A percentile compares a stretch with the other conserved stretches of the same genome.
These are phyloP conservation scores for Ceratocystiopsis minuta DNA, from an alignment of 2,329 filamentous ascomycete genomes.

Conservation along the genomic window DNA sequence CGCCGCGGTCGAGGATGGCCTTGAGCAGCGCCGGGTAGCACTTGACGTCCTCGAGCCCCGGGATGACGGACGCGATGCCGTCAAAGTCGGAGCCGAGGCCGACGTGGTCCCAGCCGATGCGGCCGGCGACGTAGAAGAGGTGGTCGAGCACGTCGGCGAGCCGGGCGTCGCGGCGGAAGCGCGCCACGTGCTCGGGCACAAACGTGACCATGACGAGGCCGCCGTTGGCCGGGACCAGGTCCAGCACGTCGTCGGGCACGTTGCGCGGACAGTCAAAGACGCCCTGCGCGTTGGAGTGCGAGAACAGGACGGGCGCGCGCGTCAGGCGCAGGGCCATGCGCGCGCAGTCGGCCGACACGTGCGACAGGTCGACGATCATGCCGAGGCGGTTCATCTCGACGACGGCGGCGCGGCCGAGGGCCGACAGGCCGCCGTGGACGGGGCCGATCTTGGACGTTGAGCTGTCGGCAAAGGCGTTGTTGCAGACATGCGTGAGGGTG, in stretches of 20 bases:
- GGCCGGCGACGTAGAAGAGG: slow-evolving; percentile 66
- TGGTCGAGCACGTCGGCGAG: slow-evolving; percentile 52
- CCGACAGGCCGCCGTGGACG: slow-evolving; percentile 14
- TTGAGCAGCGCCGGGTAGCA: slow-evolving; percentile 65
- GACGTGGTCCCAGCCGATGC: slow-evolving; percentile 76
- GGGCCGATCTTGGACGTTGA: slow-evolving; percentile 12
- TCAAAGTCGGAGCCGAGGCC: slow-evolving; percentile 85
- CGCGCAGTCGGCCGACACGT: slow-evolving; percentile 18
- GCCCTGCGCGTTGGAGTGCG: slow-evolving; percentile 64
- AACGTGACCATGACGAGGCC: slow-evolving; percentile 89
- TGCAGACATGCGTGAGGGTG: slow-evolving; percentile 82
- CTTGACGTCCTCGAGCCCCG: slow-evolving; percentile 71
- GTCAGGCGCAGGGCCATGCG: slow-evolving; percentile 12
- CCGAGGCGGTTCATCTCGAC: slow-evolving; percentile 87
- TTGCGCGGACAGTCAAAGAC: slow-evolving; percentile 86
- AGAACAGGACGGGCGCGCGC: slow-evolving; percentile 70
- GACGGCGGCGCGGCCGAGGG: slow-evolving; percentile 41
- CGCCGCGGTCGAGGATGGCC: slow-evolving; percentile 55
- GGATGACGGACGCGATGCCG: slow-evolving; percentile 46
- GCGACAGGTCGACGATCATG: slow-evolving; percentile 82
- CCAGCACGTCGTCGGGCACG: slow-evolving; percentile 67
- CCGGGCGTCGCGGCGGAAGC: slow-evolving; percentile 37
- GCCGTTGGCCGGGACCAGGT: slow-evolving; percentile 53
- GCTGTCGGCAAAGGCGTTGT: slow-evolving; percentile 56
- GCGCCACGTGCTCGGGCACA: slow-evolving; percentile 42